Percentiles rank a stretch among this genome's conserved stretches.
phyloP scores from a whole-genome alignment of 2,329 filamentous ascomycete species.

The Aspergillus spinulosporus region DNA sequence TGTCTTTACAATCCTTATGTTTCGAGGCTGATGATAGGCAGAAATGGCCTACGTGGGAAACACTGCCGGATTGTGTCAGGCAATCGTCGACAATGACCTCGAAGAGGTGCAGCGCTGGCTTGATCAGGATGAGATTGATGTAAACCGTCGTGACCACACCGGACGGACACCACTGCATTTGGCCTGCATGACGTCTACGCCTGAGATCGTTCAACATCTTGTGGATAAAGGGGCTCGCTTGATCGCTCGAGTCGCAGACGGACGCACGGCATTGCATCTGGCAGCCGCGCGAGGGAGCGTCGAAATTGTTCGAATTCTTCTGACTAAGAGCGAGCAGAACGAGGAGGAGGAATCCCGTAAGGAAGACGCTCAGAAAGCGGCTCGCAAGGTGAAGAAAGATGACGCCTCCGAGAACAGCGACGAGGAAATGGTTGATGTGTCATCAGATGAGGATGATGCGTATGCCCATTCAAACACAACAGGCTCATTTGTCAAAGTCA shows the following conservation, averaged over 20 bases:
- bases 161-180: constrained; percentile 78
- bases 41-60: constrained; percentile 88
- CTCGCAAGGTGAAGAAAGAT: constrained; percentile 31
- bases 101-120: constrained; percentile 71
- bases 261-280: constrained; percentile 78
- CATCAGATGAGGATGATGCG: constrained; percentile 35
- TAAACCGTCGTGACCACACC: constrained; percentile 73
- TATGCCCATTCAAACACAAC: constrained; percentile 56
- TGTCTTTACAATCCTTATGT: background rate
- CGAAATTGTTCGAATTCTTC: constrained; percentile 69
- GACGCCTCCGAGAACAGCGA: constrained; percentile 26
- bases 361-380: constrained; percentile 47
- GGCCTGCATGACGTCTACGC: constrained; percentile 67
- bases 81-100: constrained; percentile 72
- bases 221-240: constrained; percentile 72
- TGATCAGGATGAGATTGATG: constrained; percentile 65
- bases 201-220: constrained; percentile 68
- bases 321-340: constrained; percentile 73
- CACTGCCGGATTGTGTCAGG: constrained; percentile 73
- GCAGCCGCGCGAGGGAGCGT: constrained; percentile 68
- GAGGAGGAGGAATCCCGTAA: constrained; percentile 52
- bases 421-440: constrained; percentile 23
- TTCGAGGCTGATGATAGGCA: constrained; percentile 11
- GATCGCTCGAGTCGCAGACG: constrained; percentile 73
- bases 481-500: constrained; percentile 72